Evolutionary conservation across 225 moss, liverwort and hornwort genomes (phyloP), one percentile per base, ranked within the genome.

Genomic region (Straminergon stramineum): DNA sequence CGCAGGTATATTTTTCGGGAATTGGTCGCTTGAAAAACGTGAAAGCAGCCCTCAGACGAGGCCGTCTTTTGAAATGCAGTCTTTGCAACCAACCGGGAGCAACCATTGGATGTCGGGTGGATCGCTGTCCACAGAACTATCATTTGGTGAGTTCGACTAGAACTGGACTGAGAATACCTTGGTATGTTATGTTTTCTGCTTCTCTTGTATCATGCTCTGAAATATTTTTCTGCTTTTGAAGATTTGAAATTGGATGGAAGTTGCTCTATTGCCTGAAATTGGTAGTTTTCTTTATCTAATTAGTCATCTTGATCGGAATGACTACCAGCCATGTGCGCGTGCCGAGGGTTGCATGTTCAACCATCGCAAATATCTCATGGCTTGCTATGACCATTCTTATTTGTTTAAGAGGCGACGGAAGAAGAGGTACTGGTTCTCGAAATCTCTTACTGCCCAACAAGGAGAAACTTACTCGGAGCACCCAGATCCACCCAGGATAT

Each of bases 21-120:
- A 93, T 96, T 74, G 96, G 96, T 79, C 94, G 95, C 51, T 87
- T 97, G 89, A 97, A 97, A 91, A 97, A 97, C 90, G 96, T 97
- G 53, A 97, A 96, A 91, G 95, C 96, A 75, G 96, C 96, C 26
- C 91, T 97, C 81, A 93, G 96, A 88, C 95, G 96, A 88, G 96
- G 96, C 74, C 96, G 96, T 71, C 90, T 91, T 89, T 89, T 97
- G 58, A 92, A 93, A 91, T 97, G 96, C 93, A 95, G 92, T 84
- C 90, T 91, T 84, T 97, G 96, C 93, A 96, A 95, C 74, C 96
- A 94, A 81, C 96, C 95, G 55, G 96, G 96, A 85, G 96, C 96
- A 67, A 97, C 96, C 83, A 97, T 97, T 89, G 96, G 96, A 82
- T 97, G 96, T 89, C 96, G 96, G 69, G 95, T 97, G 89, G 96